Percentiles rank a stretch among this genome's conserved stretches.
These are phyloP conservation scores for Kuraishia cidri DNA, from an alignment of 805 yeast genomes.

Conservation along the genomic window DNA sequence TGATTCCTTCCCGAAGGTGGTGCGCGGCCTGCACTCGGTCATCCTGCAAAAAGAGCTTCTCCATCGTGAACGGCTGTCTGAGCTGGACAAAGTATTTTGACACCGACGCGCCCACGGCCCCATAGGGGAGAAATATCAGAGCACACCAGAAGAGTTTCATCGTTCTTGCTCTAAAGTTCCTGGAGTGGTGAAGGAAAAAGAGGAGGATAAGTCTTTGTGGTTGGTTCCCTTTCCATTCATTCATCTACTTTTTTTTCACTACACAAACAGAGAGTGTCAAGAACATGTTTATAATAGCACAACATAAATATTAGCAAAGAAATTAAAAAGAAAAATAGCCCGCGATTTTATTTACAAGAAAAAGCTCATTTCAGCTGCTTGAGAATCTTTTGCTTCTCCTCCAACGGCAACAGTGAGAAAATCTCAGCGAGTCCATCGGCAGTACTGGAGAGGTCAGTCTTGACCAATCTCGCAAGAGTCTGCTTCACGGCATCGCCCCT, in stretches of 20 bases:
- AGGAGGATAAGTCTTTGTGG: no score
- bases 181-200: no score
- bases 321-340: no score
- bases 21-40: constrained; percentile 16
- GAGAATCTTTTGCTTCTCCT: constrained; percentile 39
- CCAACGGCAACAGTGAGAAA: constrained; percentile 38
- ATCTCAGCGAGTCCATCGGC: constrained; percentile 49
- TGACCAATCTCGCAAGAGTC: constrained; percentile 49
- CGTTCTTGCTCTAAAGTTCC: no score
- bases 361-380: constrained; percentile 13
- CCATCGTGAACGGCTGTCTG: constrained; percentile 38
- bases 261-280: no score
- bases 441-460: constrained; percentile 42
- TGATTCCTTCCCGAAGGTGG: constrained; percentile 37
- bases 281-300: no score
- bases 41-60: constrained; percentile 37
- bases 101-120: no score
- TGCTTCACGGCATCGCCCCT: constrained; percentile 61
- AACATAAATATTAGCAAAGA: no score
- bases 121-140: no score
- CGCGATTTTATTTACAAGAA: background rate
- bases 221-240: no score
- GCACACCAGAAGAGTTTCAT: no score
- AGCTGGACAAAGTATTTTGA: constrained; percentile 34
- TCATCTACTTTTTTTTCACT: no score